phyloP scores from a whole-genome alignment of 2,329 filamentous ascomycete species.

The Penicillium olsonii region DNA sequence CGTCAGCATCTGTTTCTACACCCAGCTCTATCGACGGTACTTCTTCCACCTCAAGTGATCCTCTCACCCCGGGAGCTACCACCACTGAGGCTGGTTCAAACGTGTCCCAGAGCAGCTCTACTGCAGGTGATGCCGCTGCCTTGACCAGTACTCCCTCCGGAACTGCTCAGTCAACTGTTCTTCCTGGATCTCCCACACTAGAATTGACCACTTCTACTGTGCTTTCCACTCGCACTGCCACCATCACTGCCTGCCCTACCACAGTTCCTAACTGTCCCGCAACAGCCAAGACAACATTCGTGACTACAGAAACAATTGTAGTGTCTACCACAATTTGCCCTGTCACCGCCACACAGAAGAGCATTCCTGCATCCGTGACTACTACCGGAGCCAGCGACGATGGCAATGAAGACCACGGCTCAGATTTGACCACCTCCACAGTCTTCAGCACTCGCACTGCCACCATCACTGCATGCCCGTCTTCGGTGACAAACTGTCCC shows the following conservation, averaged over 20 bases:
- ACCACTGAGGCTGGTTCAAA: background rate
- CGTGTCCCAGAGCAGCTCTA: background rate
- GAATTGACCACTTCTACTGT: constrained; percentile 5
- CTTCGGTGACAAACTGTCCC: constrained; percentile 31
- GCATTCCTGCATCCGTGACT: background rate
- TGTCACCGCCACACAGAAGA: no score
- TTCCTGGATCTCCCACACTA: background rate
- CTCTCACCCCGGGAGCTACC: background rate
- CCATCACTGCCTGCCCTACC: constrained; percentile 9
- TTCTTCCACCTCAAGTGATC: background rate
- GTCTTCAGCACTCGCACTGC: constrained; percentile 23
- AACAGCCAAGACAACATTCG: constrained; percentile 2
- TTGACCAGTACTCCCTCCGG: background rate
- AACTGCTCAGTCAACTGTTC: background rate
- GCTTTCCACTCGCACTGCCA: constrained; percentile 8
- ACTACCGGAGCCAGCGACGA: background rate
- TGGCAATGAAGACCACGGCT: background rate
- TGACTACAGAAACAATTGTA: constrained; percentile 6
- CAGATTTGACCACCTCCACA: constrained; percentile 21
- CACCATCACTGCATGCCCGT: constrained; percentile 29
- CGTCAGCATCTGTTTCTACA: background rate
- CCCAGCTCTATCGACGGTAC: background rate
- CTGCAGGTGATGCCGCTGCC: background rate
- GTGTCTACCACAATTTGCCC: constrained; percentile 9
- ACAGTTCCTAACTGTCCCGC: constrained; percentile 3